A percentile compares a stretch with the other conserved stretches of the same genome.
Evolutionary conservation across 345 rosid species (phyloP).

Genomic region (Physaria fendleri): DNA sequence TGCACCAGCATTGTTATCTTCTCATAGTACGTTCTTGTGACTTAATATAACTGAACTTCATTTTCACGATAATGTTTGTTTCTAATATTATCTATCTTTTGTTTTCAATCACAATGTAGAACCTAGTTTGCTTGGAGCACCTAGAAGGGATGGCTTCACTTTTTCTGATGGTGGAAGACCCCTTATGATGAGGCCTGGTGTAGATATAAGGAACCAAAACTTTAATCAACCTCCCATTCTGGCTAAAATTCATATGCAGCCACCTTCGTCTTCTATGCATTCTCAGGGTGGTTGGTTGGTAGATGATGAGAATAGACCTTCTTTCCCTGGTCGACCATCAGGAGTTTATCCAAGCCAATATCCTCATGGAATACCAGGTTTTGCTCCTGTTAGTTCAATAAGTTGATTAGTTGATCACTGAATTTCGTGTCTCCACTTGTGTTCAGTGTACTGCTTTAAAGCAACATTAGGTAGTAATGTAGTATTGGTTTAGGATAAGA

Average conservation of each 20-base stretch:
- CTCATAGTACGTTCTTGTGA: constrained; percentile 55
- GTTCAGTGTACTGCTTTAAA: constrained; percentile 6
- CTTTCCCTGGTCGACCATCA: constrained; percentile 43
- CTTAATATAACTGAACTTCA: constrained; percentile 9
- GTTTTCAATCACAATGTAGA: constrained; percentile 35
- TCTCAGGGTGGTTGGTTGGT: constrained; percentile 67
- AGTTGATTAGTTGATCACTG: background rate
- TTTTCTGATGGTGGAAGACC: constrained; percentile 39
- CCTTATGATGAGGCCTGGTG: constrained; percentile 36
- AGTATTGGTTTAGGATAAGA: background rate
- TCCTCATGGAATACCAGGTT: constrained; percentile 32
- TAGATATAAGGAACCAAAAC: constrained; percentile 56
- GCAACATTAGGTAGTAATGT: background rate
- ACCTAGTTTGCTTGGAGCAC: constrained; percentile 89
- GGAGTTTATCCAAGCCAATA: constrained; percentile 38
- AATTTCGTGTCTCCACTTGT: background rate
- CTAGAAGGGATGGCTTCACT: constrained; percentile 53
- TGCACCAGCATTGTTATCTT: constrained; percentile 37
- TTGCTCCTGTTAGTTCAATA: constrained; percentile 35
- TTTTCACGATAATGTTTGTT: background rate
- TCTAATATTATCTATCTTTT: constrained; percentile 15
- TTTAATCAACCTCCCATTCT: constrained; percentile 63
- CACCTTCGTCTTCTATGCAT: constrained; percentile 34
- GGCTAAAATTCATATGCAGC: constrained; percentile 47
- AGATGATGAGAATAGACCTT: constrained; percentile 58